Evolutionary conservation across 306 rosid genomes (phyloP).

Genomic region (Coriaria nepalensis): DNA sequence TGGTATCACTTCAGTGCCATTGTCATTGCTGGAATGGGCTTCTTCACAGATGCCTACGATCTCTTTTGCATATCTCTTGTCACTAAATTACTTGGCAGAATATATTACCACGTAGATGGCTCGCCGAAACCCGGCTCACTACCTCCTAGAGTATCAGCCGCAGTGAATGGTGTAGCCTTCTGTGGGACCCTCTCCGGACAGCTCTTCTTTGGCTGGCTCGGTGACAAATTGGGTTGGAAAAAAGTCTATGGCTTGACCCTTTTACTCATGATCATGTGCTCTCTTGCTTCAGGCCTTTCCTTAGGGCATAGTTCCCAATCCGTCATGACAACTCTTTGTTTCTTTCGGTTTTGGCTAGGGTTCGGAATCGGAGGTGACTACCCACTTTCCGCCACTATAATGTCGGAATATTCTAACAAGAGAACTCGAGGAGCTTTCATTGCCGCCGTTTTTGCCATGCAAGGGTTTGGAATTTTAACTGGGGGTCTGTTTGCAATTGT

Average conservation of each 20-base stretch:
- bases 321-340: conserved; percentile 60
- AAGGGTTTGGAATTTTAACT: conserved; percentile 63
- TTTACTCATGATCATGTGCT: conserved; percentile 48
- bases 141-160: conserved; percentile 61
- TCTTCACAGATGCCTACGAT: conserved; percentile 78
- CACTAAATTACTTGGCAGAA: conserved; percentile 65
- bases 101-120: conserved; percentile 53
- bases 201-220: conserved; percentile 84
- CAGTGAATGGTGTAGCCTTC: conserved; percentile 62
- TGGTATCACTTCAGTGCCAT: conserved; percentile 74
- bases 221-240: conserved; percentile 62
- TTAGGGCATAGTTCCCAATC: conserved; percentile 35
- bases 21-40: conserved; percentile 69
- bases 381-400: conserved; percentile 74
- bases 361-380: conserved; percentile 77
- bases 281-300: conserved; percentile 62
- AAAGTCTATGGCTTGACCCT: conserved; percentile 66
- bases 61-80: conserved; percentile 59
- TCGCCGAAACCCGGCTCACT: conserved; percentile 41
- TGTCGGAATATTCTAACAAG: conserved; percentile 70
- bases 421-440: conserved; percentile 67
- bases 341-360: conserved; percentile 73
- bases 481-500: conserved; percentile 56
- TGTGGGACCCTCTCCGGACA: conserved; percentile 56
- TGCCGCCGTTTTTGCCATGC: conserved; percentile 80